Conservation (phyloP, 495 filamentous ascomycete genomes). For the Geopyxis carbonaria region DNA sequence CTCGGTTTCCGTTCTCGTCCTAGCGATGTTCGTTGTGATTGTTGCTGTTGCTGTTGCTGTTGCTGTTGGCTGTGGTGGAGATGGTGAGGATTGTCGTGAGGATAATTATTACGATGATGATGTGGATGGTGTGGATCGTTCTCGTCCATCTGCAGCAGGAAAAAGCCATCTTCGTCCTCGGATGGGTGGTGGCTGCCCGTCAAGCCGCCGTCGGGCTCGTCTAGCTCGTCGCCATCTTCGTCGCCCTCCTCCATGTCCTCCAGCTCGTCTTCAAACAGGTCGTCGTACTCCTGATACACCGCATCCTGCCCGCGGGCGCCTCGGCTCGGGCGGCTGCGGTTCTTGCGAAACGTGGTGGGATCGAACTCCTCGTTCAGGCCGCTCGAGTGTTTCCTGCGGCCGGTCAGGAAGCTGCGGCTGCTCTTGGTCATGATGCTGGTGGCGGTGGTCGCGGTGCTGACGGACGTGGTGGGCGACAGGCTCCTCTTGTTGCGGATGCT, state of each 20-base stretch:
- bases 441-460: slow-evolving; percentile 12
- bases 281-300: slow-evolving; percentile 25
- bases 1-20: too few relatives aligned
- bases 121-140: too few relatives aligned
- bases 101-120: too few relatives aligned
- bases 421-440: slow-evolving; percentile 11
- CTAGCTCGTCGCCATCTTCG: not conserved
- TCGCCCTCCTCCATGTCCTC: slow-evolving; percentile 4
- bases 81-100: too few relatives aligned
- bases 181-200: too few relatives aligned
- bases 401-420: slow-evolving; percentile 17
- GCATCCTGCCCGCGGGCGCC: slow-evolving; percentile 21
- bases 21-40: too few relatives aligned
- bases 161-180: slow-evolving; percentile 21
- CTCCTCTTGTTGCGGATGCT: slow-evolving; percentile 20
- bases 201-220: too few relatives aligned
- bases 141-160: slow-evolving; percentile 11
- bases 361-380: slow-evolving; percentile 18
- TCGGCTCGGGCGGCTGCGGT: slow-evolving; percentile 18
- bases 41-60: too few relatives aligned
- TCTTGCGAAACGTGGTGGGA: slow-evolving; percentile 24
- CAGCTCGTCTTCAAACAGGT: slow-evolving; percentile 17
- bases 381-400: slow-evolving; percentile 15
- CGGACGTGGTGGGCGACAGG: slow-evolving; percentile 19
- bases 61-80: too few relatives aligned